Percentiles rank a stretch among this genome's conserved stretches.
phyloP scores from a whole-genome alignment of 192 early-diverging fungal genomes.

The Lobulomyces angularis region DNA sequence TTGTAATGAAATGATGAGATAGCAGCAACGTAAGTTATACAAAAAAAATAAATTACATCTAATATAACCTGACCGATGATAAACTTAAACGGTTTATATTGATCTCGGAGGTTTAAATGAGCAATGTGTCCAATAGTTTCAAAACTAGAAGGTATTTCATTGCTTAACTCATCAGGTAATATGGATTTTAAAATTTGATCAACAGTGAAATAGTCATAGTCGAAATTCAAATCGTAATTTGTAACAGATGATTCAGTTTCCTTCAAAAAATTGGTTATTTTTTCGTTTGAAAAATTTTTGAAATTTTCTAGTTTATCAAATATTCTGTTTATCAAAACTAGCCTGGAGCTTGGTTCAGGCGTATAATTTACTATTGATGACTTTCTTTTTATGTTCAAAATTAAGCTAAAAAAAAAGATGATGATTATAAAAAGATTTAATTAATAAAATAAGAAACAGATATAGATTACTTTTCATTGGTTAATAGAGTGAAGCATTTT shows the following conservation, averaged over 20 bases:
- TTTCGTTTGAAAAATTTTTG: too few species aligned
- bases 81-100: slow-evolving; percentile 76
- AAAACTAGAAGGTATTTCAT: slow-evolving; percentile 74
- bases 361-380: too few species aligned
- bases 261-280: slow-evolving; percentile 33
- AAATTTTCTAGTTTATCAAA: too few species aligned
- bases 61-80: slow-evolving; percentile 91
- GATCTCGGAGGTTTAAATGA: slow-evolving; percentile 89
- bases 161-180: slow-evolving; percentile 57
- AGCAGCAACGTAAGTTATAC: not conserved
- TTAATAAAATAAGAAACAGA: too few species aligned
- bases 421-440: too few species aligned
- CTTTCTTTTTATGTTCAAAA: too few species aligned
- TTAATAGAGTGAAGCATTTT: too few species aligned
- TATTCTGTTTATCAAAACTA: too few species aligned
- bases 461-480: too few species aligned
- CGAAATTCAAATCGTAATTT: slow-evolving; percentile 42
- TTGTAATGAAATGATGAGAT: too few species aligned
- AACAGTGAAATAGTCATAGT: slow-evolving; percentile 81
- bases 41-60: slow-evolving; percentile 48
- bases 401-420: too few species aligned
- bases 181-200: slow-evolving; percentile 86
- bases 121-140: slow-evolving; percentile 89
- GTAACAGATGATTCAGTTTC: slow-evolving; percentile 36
- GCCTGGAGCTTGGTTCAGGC: too few species aligned